These are phyloP conservation scores for Cornus suecica DNA, from an alignment of 148 eudicot species.

Conservation along the genomic window DNA sequence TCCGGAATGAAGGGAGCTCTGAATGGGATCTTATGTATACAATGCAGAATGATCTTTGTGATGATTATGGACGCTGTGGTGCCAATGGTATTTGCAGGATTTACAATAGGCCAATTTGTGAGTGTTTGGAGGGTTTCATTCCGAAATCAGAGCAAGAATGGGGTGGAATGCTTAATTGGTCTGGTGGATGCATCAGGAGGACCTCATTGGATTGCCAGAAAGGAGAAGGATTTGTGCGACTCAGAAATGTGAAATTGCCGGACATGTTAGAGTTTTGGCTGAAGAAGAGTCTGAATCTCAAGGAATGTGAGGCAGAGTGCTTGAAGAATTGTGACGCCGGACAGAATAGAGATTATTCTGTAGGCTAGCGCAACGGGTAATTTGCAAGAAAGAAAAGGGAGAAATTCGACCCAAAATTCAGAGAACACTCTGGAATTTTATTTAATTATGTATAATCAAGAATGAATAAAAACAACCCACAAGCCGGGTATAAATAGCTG, in stretches of 20 bases:
- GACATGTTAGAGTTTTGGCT: constrained; percentile 11
- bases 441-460: no score
- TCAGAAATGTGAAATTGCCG: constrained; percentile 16
- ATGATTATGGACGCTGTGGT: constrained; percentile 11
- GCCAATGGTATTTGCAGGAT: constrained; percentile 15
- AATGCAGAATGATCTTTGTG: constrained; percentile 10
- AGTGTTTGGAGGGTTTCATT: constrained; percentile 13
- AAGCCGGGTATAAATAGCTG: no score
- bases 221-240: constrained; percentile 13
- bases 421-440: no score
- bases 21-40: neutral
- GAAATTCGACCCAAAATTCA: no score
- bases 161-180: constrained; percentile 12
- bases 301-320: constrained; percentile 6
- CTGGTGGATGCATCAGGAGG: constrained; percentile 12
- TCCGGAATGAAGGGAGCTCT: neutral
- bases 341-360: no score
- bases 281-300: constrained; percentile 7
- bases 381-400: no score
- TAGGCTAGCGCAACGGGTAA: no score
- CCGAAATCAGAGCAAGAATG: constrained; percentile 10
- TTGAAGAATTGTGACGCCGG: no score
- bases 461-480: no score
- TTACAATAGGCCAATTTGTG: neutral
- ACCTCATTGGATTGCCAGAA: constrained; percentile 12